phyloP scores from a whole-genome alignment of 169 alveolate species.

The Eimeria maxima region DNA sequence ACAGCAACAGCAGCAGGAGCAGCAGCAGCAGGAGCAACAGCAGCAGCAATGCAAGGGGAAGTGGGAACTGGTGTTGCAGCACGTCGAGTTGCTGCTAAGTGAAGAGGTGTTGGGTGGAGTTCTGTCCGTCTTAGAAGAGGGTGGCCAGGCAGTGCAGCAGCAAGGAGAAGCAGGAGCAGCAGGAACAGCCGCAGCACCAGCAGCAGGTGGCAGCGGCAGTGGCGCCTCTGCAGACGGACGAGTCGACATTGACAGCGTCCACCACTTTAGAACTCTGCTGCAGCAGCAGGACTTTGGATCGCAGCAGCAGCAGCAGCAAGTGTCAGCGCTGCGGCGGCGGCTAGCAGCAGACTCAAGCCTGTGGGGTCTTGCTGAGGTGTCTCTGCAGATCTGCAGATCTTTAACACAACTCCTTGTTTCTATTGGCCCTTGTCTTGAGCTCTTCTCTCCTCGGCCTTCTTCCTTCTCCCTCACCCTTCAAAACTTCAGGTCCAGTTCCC shows the following conservation, averaged over 20 bases:
- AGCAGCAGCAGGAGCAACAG: constrained; percentile 53
- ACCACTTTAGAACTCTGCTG: constrained; percentile 2
- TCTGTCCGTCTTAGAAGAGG: constrained; percentile 42
- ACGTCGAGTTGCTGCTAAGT: constrained; percentile 60
- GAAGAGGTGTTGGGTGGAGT: constrained; percentile 48
- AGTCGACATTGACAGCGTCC: constrained; percentile 56
- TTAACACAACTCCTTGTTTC: constrained; percentile 71
- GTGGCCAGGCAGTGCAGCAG: constrained; percentile 30
- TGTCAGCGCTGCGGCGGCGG: constrained; percentile 5
- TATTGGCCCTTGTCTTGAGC: constrained; percentile 77
- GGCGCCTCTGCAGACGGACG: constrained; percentile 54
- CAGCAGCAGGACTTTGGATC: constrained; percentile 11
- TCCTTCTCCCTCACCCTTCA: constrained; percentile 58
- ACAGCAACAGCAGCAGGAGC: constrained; percentile 36
- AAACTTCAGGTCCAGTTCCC: constrained; percentile 58
- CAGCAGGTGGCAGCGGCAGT: constrained; percentile 31
- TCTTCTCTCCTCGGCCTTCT: constrained; percentile 79
- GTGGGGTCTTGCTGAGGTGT: constrained; percentile 72
- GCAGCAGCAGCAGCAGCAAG: background rate
- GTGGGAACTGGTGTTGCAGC: constrained; percentile 76
- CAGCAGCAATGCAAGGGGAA: constrained; percentile 11
- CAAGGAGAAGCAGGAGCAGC: constrained; percentile 45
- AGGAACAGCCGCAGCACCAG: constrained; percentile 9
- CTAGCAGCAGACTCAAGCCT: background rate
- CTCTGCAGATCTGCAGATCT: constrained; percentile 72